Evolutionary conservation across 805 yeast species (phyloP).

Genomic region (Alloascoidea africana): DNA sequence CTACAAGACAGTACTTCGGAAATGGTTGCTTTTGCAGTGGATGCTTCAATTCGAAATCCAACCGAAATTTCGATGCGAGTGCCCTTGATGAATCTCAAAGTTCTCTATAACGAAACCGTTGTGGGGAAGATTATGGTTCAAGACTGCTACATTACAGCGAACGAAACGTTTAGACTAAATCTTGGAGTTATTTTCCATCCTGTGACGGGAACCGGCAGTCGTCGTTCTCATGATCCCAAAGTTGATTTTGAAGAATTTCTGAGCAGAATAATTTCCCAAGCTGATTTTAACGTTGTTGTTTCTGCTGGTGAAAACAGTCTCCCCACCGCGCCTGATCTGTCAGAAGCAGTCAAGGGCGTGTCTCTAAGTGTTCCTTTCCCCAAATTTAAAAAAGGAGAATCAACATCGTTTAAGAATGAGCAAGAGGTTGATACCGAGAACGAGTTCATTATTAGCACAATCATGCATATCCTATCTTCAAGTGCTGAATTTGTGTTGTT

Average conservation of each 20-base stretch:
- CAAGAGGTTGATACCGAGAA: neutral
- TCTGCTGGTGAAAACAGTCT: neutral
- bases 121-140: neutral
- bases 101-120: neutral
- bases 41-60: neutral
- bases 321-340: neutral
- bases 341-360: neutral
- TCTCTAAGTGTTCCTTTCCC: neutral
- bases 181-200: neutral
- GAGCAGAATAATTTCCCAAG: conserved; percentile 2
- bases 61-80: neutral
- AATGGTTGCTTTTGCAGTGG: neutral
- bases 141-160: neutral
- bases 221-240: neutral
- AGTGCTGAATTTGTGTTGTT: neutral
- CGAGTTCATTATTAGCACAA: conserved; percentile 1
- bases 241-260: neutral
- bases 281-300: neutral
- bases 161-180: conserved; percentile 3
- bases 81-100: neutral
- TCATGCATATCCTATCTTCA: conserved; percentile 1
- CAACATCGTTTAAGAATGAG: neutral
- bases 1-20: neutral
- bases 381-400: neutral
- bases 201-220: neutral